These are phyloP conservation scores for Thalassiosira delicatula DNA, from an alignment of 352 stramenopile genomes.

Conservation along the genomic window DNA sequence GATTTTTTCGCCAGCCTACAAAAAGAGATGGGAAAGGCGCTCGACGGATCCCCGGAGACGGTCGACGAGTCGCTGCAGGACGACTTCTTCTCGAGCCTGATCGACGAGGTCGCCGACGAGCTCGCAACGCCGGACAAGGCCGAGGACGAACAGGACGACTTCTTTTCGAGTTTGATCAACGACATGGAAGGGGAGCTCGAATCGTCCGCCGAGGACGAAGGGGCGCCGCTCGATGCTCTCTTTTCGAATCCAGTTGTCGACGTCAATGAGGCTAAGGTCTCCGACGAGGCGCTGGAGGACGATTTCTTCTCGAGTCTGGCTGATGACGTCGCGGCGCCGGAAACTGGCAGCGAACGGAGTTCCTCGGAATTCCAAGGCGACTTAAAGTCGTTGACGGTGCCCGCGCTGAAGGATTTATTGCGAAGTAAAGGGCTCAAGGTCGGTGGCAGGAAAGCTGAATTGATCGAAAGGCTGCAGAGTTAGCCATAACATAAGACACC, in stretches of 20 bases:
- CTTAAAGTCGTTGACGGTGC: conserved; percentile 58
- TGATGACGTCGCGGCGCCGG: no score
- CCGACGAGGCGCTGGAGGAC: neutral
- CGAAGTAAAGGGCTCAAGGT: conserved; percentile 71
- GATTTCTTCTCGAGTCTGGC: no score
- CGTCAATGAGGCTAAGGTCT: no score
- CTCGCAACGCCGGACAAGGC: no score
- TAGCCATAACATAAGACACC: no score
- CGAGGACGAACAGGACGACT: no score
- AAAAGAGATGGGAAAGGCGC: conserved; percentile 63
- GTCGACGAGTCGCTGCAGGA: conserved; percentile 42
- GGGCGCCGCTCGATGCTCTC: neutral
- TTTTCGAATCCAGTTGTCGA: no score
- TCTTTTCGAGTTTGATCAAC: no score
- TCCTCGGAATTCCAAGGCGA: conserved; percentile 25
- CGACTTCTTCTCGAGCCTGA: conserved; percentile 71
- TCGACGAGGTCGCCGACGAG: conserved; percentile 50
- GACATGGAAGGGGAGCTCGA: no score
- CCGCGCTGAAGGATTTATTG: conserved; percentile 74
- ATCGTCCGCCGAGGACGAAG: neutral
- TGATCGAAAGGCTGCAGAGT: conserved; percentile 72
- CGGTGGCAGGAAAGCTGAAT: conserved; percentile 73
- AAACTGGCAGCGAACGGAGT: neutral
- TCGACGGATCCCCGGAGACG: conserved; percentile 19
- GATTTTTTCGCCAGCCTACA: conserved; percentile 78